These are phyloP conservation scores for Proteromonas lacertae DNA, from an alignment of 352 stramenopile genomes.

Conservation along the genomic window DNA sequence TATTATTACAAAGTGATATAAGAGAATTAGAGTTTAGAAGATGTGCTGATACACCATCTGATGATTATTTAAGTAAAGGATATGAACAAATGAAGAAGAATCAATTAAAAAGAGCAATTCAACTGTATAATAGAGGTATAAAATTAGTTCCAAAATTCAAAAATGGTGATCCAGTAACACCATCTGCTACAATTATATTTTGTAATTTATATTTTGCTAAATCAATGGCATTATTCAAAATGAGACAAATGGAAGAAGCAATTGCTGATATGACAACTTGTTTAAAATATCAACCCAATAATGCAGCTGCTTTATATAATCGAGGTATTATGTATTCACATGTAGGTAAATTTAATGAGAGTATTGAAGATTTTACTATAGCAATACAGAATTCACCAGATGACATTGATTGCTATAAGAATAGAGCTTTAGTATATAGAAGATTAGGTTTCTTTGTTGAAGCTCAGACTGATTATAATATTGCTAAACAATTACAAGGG, in stretches of 20 bases:
- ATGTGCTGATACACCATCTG: too few relatives aligned
- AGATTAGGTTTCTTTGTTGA: neutral
- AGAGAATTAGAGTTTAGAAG: too few relatives aligned
- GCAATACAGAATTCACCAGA: slow-evolving; percentile 5
- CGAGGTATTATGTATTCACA: slow-evolving; percentile 30
- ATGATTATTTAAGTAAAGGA: too few relatives aligned
- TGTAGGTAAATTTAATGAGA: slow-evolving; percentile 24
- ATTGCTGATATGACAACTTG: slow-evolving; percentile 28
- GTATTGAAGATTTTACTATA: slow-evolving; percentile 21
- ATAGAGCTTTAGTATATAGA: neutral
- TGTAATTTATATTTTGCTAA: too few relatives aligned
- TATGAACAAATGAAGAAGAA: too few relatives aligned
- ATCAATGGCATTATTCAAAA: slow-evolving; percentile 40
- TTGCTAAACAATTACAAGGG: too few relatives aligned
- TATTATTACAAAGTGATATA: too few relatives aligned
- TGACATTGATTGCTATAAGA: slow-evolving; percentile 1
- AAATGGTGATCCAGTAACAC: too few relatives aligned
- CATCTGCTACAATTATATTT: too few relatives aligned
- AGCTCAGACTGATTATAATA: slow-evolving; percentile 1
- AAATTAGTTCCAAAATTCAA: too few relatives aligned
- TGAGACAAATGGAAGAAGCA: slow-evolving; percentile 22
- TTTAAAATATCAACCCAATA: slow-evolving; percentile 23
- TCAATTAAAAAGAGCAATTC: too few relatives aligned
- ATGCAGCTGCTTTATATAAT: slow-evolving; percentile 36
- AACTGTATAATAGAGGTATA: too few relatives aligned